phyloP scores from a whole-genome alignment of 371 early-diverging fungal species.

The Entomophthora muscae region DNA sequence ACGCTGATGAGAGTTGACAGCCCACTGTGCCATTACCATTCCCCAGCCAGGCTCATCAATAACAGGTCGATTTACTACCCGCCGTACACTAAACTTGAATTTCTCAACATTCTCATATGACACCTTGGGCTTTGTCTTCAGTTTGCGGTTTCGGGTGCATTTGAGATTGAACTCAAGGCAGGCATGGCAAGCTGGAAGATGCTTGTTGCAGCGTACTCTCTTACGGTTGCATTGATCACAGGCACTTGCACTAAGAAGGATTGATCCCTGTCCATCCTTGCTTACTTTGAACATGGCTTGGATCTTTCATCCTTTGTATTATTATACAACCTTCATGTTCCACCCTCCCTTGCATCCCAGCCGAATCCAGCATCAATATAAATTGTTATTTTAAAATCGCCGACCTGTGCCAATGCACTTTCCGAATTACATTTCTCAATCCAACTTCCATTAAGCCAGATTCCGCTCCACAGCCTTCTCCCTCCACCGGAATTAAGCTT shows the following conservation, averaged over 20 bases:
- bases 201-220: background rate
- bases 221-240: slow-evolving; percentile 2
- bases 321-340: no score
- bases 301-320: no score
- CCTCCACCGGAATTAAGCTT: no score
- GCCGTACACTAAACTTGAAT: background rate
- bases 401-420: no score
- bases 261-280: background rate
- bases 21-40: background rate
- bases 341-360: no score
- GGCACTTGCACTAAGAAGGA: background rate
- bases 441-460: no score
- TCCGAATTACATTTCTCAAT: no score
- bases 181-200: background rate
- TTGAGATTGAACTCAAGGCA: background rate
- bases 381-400: no score
- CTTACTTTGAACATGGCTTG: background rate
- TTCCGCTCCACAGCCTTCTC: no score
- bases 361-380: no score
- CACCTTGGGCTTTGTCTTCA: background rate
- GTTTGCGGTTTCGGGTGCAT: background rate
- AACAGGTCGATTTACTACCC: background rate
- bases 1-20: background rate
- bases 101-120: slow-evolving; percentile 1
- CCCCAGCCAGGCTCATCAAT: background rate